Conservation (phyloP, 1,284 basidiomycete genomes). For the Malassezia japonica region DNA sequence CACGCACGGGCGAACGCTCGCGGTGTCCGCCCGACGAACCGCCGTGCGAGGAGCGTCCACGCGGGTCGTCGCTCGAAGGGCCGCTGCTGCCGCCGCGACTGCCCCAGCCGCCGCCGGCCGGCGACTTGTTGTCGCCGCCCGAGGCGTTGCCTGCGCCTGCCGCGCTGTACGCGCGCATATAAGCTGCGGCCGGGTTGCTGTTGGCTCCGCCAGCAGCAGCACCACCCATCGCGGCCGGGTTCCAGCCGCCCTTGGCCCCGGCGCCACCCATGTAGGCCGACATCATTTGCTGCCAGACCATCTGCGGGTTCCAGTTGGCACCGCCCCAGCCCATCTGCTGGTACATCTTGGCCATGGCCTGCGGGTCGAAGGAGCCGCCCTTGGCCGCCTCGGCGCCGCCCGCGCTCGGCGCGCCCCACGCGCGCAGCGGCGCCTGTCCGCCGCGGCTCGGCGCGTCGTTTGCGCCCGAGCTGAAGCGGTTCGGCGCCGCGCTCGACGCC, state of each 20-base stretch:
- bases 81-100: not conserved
- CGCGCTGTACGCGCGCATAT: slow-evolving; percentile 9
- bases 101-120: slow-evolving; percentile 1
- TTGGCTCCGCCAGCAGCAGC: not conserved
- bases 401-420: slow-evolving; percentile 10
- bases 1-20: slow-evolving; percentile 16
- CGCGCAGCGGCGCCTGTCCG: slow-evolving; percentile 8
- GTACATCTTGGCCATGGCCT: slow-evolving; percentile 55
- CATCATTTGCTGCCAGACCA: slow-evolving; percentile 46
- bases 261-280: slow-evolving; percentile 20
- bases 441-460: slow-evolving; percentile 17
- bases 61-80: not conserved
- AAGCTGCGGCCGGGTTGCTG: not conserved
- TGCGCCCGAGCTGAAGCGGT: slow-evolving; percentile 5
- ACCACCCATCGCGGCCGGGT: slow-evolving; percentile 10
- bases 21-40: not conserved
- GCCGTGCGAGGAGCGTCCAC: not conserved
- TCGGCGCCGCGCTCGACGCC: slow-evolving; percentile 19
- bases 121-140: not conserved
- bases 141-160: not conserved
- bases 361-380: slow-evolving; percentile 50
- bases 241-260: slow-evolving; percentile 8
- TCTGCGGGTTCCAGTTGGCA: slow-evolving; percentile 41
- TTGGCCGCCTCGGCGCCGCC: not conserved
- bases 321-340: slow-evolving; percentile 52